Evolutionary conservation across 768 basidiomycete genomes (phyloP).

Genomic region (Podaxis sp.): DNA sequence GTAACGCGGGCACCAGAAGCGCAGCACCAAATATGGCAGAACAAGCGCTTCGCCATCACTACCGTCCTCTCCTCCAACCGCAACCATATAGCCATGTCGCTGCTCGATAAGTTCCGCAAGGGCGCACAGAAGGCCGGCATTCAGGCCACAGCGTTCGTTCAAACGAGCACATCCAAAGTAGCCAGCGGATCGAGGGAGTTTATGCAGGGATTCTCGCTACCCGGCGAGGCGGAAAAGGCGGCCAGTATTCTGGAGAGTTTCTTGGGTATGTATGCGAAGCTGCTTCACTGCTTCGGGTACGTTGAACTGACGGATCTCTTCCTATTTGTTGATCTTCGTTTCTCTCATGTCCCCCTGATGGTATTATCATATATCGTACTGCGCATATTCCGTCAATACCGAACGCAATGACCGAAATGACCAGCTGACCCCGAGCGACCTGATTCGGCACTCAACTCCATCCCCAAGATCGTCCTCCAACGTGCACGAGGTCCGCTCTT

Average conservation of each 20-base stretch:
- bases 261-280: slow-evolving; percentile 56
- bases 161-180: slow-evolving; percentile 62
- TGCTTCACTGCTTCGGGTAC: slow-evolving; percentile 3
- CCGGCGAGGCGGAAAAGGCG: slow-evolving; percentile 92
- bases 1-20: not conserved
- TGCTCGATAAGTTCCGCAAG: slow-evolving; percentile 77
- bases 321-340: slow-evolving; percentile 7
- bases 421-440: slow-evolving; percentile 86
- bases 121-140: slow-evolving; percentile 81
- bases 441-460: slow-evolving; percentile 87
- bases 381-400: not conserved
- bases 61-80: not conserved
- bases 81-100: slow-evolving; percentile 27
- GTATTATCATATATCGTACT: not conserved
- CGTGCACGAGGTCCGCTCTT: slow-evolving; percentile 71
- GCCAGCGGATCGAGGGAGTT: slow-evolving; percentile 76
- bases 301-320: slow-evolving; percentile 7
- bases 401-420: not conserved
- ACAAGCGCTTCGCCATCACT: not conserved
- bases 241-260: slow-evolving; percentile 89
- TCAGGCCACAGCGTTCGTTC: slow-evolving; percentile 76
- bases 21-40: not conserved
- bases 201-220: slow-evolving; percentile 82
- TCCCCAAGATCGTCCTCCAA: slow-evolving; percentile 91
- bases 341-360: not conserved